Evolutionary conservation across 1,284 basidiomycete genomes (phyloP).

Genomic region (Mycosarcoma maydis): DNA sequence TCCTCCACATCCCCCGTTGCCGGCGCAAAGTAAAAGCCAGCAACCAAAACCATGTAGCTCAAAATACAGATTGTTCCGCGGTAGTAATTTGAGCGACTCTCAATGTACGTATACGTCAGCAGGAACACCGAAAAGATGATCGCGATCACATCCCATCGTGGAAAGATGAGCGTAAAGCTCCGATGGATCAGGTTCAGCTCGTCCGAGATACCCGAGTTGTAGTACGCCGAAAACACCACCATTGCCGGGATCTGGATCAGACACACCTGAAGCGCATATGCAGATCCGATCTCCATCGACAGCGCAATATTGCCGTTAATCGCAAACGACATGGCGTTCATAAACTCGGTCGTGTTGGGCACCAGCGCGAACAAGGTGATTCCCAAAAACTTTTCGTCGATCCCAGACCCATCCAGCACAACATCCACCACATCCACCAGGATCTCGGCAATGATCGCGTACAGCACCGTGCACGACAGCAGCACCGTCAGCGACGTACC

Average conservation of each 20-base stretch:
- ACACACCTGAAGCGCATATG: constrained; percentile 97
- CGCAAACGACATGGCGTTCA: constrained; percentile 99
- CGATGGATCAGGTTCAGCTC: constrained; percentile 42
- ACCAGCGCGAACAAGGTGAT: constrained; percentile 96
- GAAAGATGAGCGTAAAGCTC: constrained; percentile 80
- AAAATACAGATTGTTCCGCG: constrained; percentile 65
- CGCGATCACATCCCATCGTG: constrained; percentile 95
- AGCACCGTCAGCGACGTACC: constrained; percentile 57
- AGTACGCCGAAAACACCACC: constrained; percentile 97
- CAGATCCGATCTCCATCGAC: constrained; percentile 96
- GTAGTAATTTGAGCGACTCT: constrained; percentile 91
- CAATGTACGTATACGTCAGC: constrained; percentile 98
- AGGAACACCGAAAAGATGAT: constrained; percentile 84
- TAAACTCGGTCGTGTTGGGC: constrained; percentile 99
- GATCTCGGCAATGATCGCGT: constrained; percentile 95
- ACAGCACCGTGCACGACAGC: constrained; percentile 82
- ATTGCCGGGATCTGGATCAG: constrained; percentile 97
- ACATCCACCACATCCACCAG: constrained; percentile 96
- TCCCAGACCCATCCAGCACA: constrained; percentile 87
- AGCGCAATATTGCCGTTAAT: constrained; percentile 96
- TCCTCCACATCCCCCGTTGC: constrained; percentile 53
- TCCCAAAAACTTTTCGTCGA: constrained; percentile 97
- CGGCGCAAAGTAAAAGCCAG: constrained; percentile 66
- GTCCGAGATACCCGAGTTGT: constrained; percentile 77
- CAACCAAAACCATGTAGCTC: constrained; percentile 60